Percentiles rank a stretch among this genome's conserved stretches.
phyloP scores from a whole-genome alignment of 257 asterid species.

The Solanum piurae region DNA sequence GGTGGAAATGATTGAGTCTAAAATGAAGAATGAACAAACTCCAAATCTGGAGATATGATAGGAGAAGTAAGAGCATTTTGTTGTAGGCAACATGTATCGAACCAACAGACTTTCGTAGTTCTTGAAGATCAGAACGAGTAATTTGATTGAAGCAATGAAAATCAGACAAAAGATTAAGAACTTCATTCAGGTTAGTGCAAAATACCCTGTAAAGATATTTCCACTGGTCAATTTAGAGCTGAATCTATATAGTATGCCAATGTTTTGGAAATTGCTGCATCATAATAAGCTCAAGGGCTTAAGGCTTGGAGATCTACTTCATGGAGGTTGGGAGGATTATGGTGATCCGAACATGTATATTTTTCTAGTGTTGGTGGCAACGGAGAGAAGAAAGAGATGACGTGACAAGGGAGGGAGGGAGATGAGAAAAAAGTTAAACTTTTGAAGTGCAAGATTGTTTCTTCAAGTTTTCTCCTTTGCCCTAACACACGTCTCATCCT shows the following conservation, averaged over 20 bases:
- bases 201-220: background rate
- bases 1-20: conserved; percentile 66
- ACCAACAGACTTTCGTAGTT: conserved; percentile 74
- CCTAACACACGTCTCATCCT: no score
- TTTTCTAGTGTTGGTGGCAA: no score
- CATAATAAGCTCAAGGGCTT: conserved; percentile 66
- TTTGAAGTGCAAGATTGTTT: no score
- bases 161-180: conserved; percentile 51
- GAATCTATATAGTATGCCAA: background rate
- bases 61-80: conserved; percentile 86
- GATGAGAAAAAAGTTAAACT: no score
- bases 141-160: conserved; percentile 54
- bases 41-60: conserved; percentile 52
- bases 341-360: conserved; percentile 47
- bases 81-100: conserved; percentile 52
- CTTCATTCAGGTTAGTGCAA: conserved; percentile 42
- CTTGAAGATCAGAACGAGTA: conserved; percentile 54
- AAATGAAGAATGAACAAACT: conserved; percentile 38
- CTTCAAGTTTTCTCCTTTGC: no score
- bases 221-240: background rate
- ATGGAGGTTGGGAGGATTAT: conserved; percentile 36
- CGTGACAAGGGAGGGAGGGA: no score
- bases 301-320: conserved; percentile 41
- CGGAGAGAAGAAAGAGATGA: no score
- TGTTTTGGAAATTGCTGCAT: conserved; percentile 31